Evolutionary conservation across 352 stramenopile species (phyloP).

Genomic region (Blastocystis sp.): DNA sequence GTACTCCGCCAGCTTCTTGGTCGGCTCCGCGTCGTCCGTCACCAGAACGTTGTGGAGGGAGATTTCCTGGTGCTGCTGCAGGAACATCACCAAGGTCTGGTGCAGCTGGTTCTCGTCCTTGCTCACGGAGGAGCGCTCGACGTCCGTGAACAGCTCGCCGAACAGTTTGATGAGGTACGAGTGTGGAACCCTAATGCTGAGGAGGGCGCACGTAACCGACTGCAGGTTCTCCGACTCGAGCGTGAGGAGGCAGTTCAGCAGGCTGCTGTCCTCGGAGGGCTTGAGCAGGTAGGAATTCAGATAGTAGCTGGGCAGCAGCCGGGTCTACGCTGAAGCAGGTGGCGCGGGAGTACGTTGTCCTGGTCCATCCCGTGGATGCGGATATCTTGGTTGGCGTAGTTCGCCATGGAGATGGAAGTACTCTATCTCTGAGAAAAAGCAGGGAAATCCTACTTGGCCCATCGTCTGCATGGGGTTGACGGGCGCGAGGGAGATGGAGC

Average conservation of each 20-base stretch:
- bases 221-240: conserved; percentile 19
- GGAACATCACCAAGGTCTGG: conserved; percentile 48
- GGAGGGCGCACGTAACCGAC: neutral
- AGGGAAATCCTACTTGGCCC: neutral
- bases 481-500: conserved; percentile 31
- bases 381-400: conserved; percentile 5
- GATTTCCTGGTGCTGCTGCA: conserved; percentile 58
- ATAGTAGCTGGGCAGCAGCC: conserved; percentile 30
- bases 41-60: conserved; percentile 38
- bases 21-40: neutral
- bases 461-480: conserved; percentile 33
- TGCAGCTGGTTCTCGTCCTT: conserved; percentile 40
- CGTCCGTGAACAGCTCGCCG: conserved; percentile 32
- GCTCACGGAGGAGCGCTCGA: conserved; percentile 29
- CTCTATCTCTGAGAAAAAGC: neutral
- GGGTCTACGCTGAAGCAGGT: conserved; percentile 9
- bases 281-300: conserved; percentile 47
- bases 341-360: conserved; percentile 9
- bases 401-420: neutral
- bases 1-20: conserved; percentile 4
- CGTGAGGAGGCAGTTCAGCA: neutral
- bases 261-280: conserved; percentile 19
- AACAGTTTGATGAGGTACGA: conserved; percentile 28
- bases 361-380: conserved; percentile 50
- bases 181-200: conserved; percentile 6